Percentiles rank a stretch among this genome's conserved stretches.
These are phyloP conservation scores for Sugiyamaella novakii DNA, from an alignment of 1,139 yeast genomes.

Conservation along the genomic window DNA sequence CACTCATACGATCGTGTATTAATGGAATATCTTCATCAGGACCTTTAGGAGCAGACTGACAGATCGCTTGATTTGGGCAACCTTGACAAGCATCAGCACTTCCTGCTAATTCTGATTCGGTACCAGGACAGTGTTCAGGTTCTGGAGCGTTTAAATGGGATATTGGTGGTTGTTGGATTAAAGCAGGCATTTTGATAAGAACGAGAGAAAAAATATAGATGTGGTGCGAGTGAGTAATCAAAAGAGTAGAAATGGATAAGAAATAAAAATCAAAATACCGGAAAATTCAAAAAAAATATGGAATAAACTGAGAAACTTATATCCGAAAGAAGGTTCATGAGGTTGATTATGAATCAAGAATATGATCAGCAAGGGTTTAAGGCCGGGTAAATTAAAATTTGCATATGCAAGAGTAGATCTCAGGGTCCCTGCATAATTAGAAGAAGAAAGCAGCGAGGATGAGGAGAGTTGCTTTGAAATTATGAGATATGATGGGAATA, in stretches of 20 bases:
- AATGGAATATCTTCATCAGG: conserved; percentile 92
- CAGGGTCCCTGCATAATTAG: no score
- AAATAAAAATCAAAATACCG: background rate
- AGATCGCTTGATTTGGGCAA: conserved; percentile 90
- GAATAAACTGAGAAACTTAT: no score
- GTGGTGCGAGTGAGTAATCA: no score
- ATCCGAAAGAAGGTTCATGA: background rate
- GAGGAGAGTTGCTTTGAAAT: no score
- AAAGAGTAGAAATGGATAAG: conserved; percentile 1
- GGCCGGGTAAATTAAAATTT: conserved; percentile 1
- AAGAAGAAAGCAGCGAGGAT: no score
- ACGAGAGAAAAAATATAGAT: no score
- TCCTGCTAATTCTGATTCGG: conserved; percentile 92
- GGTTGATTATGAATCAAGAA: conserved; percentile 4
- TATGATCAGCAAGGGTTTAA: background rate
- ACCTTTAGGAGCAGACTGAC: conserved; percentile 87
- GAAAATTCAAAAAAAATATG: no score
- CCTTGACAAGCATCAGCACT: conserved; percentile 91
- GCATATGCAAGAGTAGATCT: background rate
- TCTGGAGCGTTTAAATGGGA: conserved; percentile 41
- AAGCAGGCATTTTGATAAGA: conserved; percentile 21
- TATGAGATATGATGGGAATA: no score
- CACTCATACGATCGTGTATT: conserved; percentile 67
- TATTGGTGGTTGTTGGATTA: conserved; percentile 15
- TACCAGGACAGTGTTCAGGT: conserved; percentile 98